A percentile compares a stretch with the other conserved stretches of the same genome.
Evolutionary conservation across 192 early-diverging fungal genomes (phyloP).

Genomic region (Dimargaris xerosporica): DNA sequence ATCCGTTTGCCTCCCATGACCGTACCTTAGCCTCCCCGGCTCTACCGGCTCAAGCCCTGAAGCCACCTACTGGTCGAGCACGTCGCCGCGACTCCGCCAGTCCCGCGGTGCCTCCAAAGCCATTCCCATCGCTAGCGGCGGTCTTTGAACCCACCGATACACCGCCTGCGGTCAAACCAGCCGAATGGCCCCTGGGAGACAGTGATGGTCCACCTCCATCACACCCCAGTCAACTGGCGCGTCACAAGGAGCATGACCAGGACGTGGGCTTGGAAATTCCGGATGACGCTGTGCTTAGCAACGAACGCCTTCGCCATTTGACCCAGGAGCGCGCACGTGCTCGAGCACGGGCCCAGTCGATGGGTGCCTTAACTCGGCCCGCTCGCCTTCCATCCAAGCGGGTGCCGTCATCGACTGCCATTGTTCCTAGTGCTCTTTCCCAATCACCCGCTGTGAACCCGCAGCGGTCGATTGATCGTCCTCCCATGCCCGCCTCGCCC

Average conservation of each 20-base stretch:
- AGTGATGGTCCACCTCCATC: background rate
- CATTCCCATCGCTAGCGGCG: background rate
- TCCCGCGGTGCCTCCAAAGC: background rate
- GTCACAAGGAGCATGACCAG: background rate
- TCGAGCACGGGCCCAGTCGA: background rate
- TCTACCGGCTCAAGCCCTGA: too few species aligned
- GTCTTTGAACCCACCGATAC: background rate
- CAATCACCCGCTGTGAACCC: too few species aligned
- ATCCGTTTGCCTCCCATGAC: too few species aligned
- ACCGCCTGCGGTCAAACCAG: background rate
- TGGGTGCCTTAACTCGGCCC: background rate
- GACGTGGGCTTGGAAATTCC: background rate
- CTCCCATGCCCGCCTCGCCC: too few species aligned
- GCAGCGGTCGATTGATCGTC: too few species aligned
- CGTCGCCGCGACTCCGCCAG: too few species aligned
- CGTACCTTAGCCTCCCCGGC: too few species aligned
- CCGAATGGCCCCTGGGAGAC: background rate
- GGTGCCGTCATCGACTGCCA: too few species aligned
- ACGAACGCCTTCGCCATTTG: background rate
- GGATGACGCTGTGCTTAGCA: background rate
- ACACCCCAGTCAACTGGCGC: too few species aligned
- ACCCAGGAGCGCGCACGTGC: constrained; percentile 1
- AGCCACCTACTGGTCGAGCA: too few species aligned
- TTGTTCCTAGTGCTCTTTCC: too few species aligned
- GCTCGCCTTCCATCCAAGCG: background rate